These are phyloP conservation scores for Colletotrichum salicis DNA, from an alignment of 2,329 filamentous ascomycete species.

Conservation along the genomic window DNA sequence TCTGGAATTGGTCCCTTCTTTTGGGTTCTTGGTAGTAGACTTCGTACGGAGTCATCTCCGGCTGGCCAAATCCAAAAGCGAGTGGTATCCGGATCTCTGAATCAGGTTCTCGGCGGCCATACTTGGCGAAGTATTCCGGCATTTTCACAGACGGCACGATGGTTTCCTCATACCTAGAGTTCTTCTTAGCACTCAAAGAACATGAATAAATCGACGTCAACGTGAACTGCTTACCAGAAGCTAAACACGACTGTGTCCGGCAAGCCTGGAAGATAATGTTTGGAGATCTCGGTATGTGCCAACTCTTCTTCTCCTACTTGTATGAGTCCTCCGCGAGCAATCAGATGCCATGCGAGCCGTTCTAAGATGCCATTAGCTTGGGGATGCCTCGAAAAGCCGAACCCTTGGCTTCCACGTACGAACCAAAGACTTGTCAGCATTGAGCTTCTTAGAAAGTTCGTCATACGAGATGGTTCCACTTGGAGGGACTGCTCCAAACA, in stretches of 20 bases:
- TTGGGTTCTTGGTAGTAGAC: slow-evolving; percentile 40
- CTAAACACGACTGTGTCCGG: slow-evolving; percentile 32
- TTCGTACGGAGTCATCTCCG: slow-evolving; percentile 46
- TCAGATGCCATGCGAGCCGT: slow-evolving; percentile 38
- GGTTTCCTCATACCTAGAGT: slow-evolving; percentile 40
- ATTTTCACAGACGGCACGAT: slow-evolving; percentile 38
- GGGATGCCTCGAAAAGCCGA: too few species aligned
- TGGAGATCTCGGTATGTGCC: slow-evolving; percentile 39
- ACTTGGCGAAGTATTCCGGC: slow-evolving; percentile 45
- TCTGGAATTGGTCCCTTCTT: slow-evolving; percentile 41
- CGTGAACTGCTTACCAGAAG: slow-evolving; percentile 9
- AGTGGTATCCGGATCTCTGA: slow-evolving; percentile 40
- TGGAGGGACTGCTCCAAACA: slow-evolving; percentile 45
- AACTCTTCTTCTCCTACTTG: slow-evolving; percentile 37
- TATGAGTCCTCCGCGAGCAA: slow-evolving; percentile 36
- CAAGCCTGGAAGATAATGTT: slow-evolving; percentile 23
- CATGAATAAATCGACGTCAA: too few species aligned
- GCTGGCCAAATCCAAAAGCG: slow-evolving; percentile 43
- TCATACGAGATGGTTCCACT: slow-evolving; percentile 41
- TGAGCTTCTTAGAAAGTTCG: slow-evolving; percentile 42
- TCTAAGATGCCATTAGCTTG: slow-evolving; percentile 17
- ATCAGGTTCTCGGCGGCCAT: slow-evolving; percentile 44
- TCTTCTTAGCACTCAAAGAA: background rate
- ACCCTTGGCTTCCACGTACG: slow-evolving; percentile 28
- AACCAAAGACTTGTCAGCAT: slow-evolving; percentile 43